phyloP scores from a whole-genome alignment of 495 filamentous ascomycete species.

The Aspergillus hancockii region DNA sequence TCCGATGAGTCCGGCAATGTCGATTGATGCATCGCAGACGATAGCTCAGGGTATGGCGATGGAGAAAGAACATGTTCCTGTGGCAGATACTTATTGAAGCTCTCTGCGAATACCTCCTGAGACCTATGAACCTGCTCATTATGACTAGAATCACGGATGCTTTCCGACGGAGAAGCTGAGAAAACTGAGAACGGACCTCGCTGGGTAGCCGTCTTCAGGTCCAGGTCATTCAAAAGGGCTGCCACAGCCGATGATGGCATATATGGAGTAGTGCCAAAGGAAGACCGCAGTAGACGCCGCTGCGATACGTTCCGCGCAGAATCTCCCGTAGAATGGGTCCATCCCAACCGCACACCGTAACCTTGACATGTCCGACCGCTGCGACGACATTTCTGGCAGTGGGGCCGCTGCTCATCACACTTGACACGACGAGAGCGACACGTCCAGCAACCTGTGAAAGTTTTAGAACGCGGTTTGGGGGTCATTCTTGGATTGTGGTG shows the following conservation, averaged over 20 bases:
- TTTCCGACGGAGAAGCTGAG: background rate
- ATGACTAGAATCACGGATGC: background rate
- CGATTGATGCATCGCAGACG: no score
- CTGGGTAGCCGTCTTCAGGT: background rate
- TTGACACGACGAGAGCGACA: constrained; percentile 42
- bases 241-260: background rate
- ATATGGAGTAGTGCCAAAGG: background rate
- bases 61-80: no score
- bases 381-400: constrained; percentile 38
- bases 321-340: constrained; percentile 10
- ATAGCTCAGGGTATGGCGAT: no score
- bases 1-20: no score
- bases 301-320: background rate
- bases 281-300: background rate
- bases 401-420: constrained; percentile 44
- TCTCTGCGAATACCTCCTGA: background rate
- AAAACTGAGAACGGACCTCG: background rate
- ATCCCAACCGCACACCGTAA: constrained; percentile 34
- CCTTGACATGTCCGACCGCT: constrained; percentile 45
- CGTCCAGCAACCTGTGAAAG: constrained; percentile 34
- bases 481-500: background rate
- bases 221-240: background rate
- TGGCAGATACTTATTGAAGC: background rate
- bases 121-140: background rate
- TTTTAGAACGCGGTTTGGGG: constrained; percentile 4